Conservation (phyloP, 1,284 basidiomycete genomes). For the Rhodotorula sp. region DNA sequence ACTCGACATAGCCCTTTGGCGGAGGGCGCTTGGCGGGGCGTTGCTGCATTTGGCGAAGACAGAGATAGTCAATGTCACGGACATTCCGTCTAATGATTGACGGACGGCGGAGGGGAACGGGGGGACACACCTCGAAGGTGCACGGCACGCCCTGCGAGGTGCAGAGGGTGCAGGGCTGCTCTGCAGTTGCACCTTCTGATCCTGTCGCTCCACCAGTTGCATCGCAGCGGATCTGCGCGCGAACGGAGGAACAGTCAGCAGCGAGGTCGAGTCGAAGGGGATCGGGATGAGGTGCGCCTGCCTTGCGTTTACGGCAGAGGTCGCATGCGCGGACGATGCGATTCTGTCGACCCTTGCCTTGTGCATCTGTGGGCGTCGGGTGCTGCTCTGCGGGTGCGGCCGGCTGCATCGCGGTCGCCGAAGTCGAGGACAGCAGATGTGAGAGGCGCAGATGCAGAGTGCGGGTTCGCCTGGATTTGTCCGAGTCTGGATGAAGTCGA, state of each 20-base stretch:
- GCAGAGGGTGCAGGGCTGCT: conserved; percentile 27
- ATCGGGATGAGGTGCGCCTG: neutral
- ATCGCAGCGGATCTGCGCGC: conserved; percentile 34
- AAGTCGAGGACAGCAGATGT: neutral
- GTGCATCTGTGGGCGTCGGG: neutral
- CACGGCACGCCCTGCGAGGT: conserved; percentile 16
- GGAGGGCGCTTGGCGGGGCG: conserved; percentile 75
- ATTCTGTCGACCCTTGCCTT: neutral
- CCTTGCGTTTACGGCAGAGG: conserved; percentile 28
- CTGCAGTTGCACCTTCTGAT: neutral
- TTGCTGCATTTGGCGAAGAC: conserved; percentile 1
- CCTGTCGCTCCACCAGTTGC: conserved; percentile 6
- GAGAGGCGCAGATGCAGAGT: too few relatives aligned
- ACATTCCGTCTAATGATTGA: too few relatives aligned
- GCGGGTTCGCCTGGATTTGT: too few relatives aligned
- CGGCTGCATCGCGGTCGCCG: neutral
- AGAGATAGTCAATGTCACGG: neutral
- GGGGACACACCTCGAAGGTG: conserved; percentile 27
- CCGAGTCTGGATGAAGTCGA: too few relatives aligned
- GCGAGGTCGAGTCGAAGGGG: neutral
- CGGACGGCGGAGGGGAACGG: too few relatives aligned
- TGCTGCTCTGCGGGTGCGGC: neutral
- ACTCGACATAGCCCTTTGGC: conserved; percentile 75
- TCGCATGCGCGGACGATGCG: conserved; percentile 17
- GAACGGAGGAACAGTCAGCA: neutral